Percentiles rank a stretch among this genome's conserved stretches.
These are phyloP conservation scores for Colletotrichum chrysophilum DNA, from an alignment of 2,329 filamentous ascomycete species.

Conservation along the genomic window DNA sequence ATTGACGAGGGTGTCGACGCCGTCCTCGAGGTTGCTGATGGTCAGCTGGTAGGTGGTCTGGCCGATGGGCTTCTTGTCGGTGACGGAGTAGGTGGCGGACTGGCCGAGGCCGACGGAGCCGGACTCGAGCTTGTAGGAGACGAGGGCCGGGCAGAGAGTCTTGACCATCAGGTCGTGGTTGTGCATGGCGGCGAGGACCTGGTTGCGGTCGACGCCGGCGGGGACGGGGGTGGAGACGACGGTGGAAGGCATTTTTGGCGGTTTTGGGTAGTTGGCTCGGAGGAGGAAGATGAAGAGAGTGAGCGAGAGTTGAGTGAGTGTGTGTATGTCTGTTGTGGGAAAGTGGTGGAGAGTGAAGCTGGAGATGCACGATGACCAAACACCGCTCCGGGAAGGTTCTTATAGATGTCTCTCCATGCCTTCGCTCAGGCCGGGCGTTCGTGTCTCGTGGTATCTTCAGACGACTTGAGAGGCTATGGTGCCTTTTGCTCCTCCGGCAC, in stretches of 20 bases:
- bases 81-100: conserved; percentile 19
- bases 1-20: conserved; percentile 19
- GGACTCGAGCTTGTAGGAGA: conserved; percentile 16
- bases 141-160: conserved; percentile 18
- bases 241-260: conserved; percentile 8
- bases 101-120: conserved; percentile 7
- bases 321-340: neutral
- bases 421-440: neutral
- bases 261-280: neutral
- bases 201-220: conserved; percentile 7
- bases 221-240: conserved; percentile 13
- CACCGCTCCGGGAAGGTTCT: neutral
- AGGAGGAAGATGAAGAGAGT: neutral
- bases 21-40: conserved; percentile 21
- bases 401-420: conserved; percentile 2
- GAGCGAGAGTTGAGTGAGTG: neutral
- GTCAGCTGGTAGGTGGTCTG: conserved; percentile 21
- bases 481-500: neutral
- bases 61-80: conserved; percentile 22
- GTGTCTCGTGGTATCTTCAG: neutral
- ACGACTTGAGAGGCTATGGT: neutral
- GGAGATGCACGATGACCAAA: neutral
- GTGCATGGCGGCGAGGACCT: conserved; percentile 14
- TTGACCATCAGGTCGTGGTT: conserved; percentile 22
- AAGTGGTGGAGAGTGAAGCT: neutral